A percentile compares a stretch with the other conserved stretches of the same genome.
phyloP scores from a whole-genome alignment of 2,329 filamentous ascomycete species.

The Ceratocystis albifundus region DNA sequence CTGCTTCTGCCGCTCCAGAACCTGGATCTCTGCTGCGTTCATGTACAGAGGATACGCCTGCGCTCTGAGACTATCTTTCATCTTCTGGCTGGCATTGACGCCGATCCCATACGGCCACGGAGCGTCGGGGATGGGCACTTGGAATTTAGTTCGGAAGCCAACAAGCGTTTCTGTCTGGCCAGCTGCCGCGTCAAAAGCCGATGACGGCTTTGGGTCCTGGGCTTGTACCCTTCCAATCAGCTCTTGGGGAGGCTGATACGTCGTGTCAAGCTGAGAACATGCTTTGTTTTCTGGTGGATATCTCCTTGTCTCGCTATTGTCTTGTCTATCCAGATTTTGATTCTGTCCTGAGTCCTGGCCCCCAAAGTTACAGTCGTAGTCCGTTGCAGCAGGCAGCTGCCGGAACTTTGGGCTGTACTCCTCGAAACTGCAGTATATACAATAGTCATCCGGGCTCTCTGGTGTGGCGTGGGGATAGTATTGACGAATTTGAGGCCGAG shows the following conservation, averaged over 20 bases:
- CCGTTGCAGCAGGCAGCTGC: not conserved
- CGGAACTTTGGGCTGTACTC: not conserved
- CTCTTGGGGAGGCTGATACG: not conserved
- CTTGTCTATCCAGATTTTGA: not conserved
- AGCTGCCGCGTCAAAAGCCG: not conserved
- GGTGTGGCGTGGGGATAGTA: constrained; percentile 3
- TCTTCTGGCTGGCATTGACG: constrained; percentile 15
- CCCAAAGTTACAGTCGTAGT: not conserved
- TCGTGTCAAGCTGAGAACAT: not conserved
- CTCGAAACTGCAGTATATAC: constrained; percentile 10
- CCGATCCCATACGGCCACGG: constrained; percentile 24
- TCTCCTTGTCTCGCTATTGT: not conserved
- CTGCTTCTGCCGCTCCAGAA: constrained; percentile 5
- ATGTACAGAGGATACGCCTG: constrained; percentile 9
- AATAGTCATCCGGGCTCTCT: not conserved
- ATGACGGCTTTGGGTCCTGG: not conserved
- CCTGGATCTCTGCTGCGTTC: constrained; percentile 11
- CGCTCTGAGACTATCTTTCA: not conserved
- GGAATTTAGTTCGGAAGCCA: constrained; percentile 25
- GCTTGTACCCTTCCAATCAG: not conserved
- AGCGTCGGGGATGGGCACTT: constrained; percentile 21
- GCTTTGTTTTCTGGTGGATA: not conserved
- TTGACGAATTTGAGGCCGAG: not conserved
- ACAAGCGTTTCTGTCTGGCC: not conserved
- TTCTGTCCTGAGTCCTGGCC: not conserved